phyloP scores from a whole-genome alignment of 495 filamentous ascomycete genomes.

The Annulohypoxylon nitens region DNA sequence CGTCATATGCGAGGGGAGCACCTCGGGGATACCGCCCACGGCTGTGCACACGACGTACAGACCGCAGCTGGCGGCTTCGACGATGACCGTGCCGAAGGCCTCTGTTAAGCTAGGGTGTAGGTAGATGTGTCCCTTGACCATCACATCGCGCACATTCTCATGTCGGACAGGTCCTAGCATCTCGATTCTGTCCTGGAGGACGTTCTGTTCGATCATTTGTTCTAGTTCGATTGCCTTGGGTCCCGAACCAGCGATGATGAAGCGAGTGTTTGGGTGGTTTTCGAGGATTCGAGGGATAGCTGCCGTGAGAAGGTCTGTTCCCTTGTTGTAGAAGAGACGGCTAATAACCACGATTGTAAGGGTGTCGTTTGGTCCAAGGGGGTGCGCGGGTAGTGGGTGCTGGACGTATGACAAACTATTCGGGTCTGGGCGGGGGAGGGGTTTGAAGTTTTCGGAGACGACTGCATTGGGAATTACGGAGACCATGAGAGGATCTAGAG shows the following conservation, averaged over 20 bases:
- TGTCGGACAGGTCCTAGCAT: conserved; percentile 92
- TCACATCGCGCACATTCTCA: conserved; percentile 97
- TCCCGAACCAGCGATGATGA: conserved; percentile 95
- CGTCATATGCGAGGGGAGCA: conserved; percentile 93
- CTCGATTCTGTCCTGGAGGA: conserved; percentile 93
- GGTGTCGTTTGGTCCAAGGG: conserved; percentile 80
- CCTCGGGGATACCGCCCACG: conserved; percentile 96
- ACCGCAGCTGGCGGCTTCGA: conserved; percentile 95
- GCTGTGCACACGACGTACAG: conserved; percentile 96
- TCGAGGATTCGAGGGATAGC: conserved; percentile 93
- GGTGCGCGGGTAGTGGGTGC: conserved; percentile 58
- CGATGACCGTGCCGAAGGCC: conserved; percentile 96
- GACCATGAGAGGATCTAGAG: conserved; percentile 94
- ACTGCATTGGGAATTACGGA: conserved; percentile 98
- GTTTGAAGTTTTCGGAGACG: conserved; percentile 94
- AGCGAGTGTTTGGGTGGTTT: conserved; percentile 90
- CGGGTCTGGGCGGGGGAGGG: conserved; percentile 61
- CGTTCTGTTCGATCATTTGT: conserved; percentile 95
- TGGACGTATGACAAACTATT: conserved; percentile 51
- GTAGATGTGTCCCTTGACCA: conserved; percentile 97
- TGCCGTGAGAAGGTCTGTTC: conserved; percentile 93
- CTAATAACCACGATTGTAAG: conserved; percentile 98
- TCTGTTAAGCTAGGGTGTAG: conserved; percentile 95
- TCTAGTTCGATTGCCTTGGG: conserved; percentile 98
- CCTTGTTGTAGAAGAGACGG: conserved; percentile 98